Conservation (phyloP, 2,329 filamentous ascomycete genomes). For the Arthroderma sp. region DNA sequence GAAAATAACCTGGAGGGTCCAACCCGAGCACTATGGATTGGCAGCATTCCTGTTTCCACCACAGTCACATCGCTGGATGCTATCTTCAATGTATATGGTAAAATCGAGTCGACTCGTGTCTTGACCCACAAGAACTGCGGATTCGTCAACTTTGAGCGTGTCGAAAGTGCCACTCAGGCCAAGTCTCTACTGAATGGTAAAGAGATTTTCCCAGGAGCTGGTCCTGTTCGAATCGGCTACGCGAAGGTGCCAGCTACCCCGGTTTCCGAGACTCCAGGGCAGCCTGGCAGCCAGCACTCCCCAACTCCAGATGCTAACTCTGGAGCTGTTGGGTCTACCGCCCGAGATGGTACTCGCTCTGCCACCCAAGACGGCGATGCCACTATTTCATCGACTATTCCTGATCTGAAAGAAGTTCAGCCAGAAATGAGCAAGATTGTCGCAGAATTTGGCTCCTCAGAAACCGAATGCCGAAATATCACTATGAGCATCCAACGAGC, state of each 20-base stretch:
- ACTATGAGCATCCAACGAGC: slow-evolving; percentile 61
- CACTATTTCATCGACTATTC: slow-evolving; percentile 43
- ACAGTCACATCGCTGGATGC: slow-evolving; percentile 89
- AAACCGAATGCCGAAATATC: slow-evolving; percentile 65
- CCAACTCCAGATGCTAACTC: slow-evolving; percentile 78
- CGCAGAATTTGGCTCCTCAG: slow-evolving; percentile 70
- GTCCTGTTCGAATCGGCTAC: slow-evolving; percentile 90
- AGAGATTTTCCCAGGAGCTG: slow-evolving; percentile 94
- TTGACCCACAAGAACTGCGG: slow-evolving; percentile 98
- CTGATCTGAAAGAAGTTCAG: slow-evolving; percentile 65
- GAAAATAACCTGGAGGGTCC: slow-evolving; percentile 76
- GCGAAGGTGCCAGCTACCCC: slow-evolving; percentile 88
- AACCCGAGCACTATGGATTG: slow-evolving; percentile 89
- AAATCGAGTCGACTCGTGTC: slow-evolving; percentile 82
- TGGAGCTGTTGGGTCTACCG: slow-evolving; percentile 19
- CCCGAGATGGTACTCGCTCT: slow-evolving; percentile 15
- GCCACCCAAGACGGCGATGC: slow-evolving; percentile 25
- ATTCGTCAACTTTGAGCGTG: slow-evolving; percentile 90
- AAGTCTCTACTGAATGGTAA: slow-evolving; percentile 85
- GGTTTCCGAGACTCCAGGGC: slow-evolving; percentile 65
- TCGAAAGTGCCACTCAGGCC: slow-evolving; percentile 82
- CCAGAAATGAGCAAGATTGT: slow-evolving; percentile 76
- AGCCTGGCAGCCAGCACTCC: slow-evolving; percentile 76
- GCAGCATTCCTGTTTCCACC: slow-evolving; percentile 92
- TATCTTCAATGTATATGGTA: slow-evolving; percentile 88